Evolutionary conservation across 2,329 filamentous ascomycete genomes (phyloP), one percentile per base, ranked within the genome.

Genomic region (Raffaelea deltoideospora): DNA sequence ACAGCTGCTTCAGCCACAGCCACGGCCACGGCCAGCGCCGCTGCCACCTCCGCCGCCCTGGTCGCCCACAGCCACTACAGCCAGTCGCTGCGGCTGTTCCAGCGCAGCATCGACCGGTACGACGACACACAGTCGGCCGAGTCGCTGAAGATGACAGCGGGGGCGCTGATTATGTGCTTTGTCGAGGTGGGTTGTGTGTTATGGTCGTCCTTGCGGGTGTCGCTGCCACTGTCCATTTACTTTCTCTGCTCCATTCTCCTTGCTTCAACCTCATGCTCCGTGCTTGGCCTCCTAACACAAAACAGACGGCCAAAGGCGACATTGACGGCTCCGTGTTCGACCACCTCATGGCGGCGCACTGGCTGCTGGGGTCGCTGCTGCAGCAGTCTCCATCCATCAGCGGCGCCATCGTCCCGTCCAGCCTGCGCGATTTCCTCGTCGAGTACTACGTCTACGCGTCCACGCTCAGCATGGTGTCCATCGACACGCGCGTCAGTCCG

Each of bases 391-490:
- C 30, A 7, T 31, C 9, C 8, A 18, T 18, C 6, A 10, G 4
- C 31, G 49, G 4, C 49, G 55, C 29, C 42, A 48, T 0, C 49
- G 56, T 4, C 43, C 57, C 4, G 52, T 53, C 11, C 53, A 60
- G 24, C 10, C 42, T 66, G 3, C 54, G 57, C 21, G 56, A 62
- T 21, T 65, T 65, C 34, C 54, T 66, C 3, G 54, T 64, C 32
- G 63, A 66, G 45, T 65, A 65, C 28, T 65, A 64, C 41, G 56
- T 61, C 40, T 63, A 66, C 46, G 64, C 61, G 32, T 56, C 59
- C 4, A 55, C 59, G 4, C 55, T 60, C 7, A 65, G 61, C 45
- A 63, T 65, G 55, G 61, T 66, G 31, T 63, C 63, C 1, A 57
- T 62, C 23, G 41, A 59, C 32, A 46, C 50, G 0, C 45, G 49